Evolutionary conservation across 768 basidiomycete species (phyloP), one percentile per base, ranked within the genome.

Genomic region (Xerocomellus chrysenteron): DNA sequence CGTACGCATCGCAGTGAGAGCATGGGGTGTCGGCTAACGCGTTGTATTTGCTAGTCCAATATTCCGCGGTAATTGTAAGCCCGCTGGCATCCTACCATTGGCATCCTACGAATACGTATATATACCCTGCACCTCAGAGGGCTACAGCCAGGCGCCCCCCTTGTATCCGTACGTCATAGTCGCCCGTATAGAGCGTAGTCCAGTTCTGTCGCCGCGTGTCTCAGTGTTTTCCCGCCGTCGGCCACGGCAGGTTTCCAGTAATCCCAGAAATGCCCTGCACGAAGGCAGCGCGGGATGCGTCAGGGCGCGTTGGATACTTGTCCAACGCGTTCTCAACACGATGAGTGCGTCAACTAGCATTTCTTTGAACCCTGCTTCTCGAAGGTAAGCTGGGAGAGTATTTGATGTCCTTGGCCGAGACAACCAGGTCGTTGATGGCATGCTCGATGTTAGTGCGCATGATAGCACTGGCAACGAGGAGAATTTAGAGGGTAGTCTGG

Each of bases 391-490:
- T 24, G 41, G 51, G n/a, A 64, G 30, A 30, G 44, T 41, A 40
- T 64, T 54, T 14, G 16, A 55, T 44, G 16, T 55, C 48, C 43
- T 53, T 43, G 13, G 54, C 36, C 6, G 49, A 56, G 40, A 41
- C 17, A 40, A 64, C 36, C 19, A 64, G 52, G 2, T 47, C 21
- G 21, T 53, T 50, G 50, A 61, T 47, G 37, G 58, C 59, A 40
- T 39, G 52, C 21, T 57, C 55, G 19, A 64, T 57, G 49, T 50
- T 64, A 33, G 62, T 54, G 24, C 47, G 52, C 61, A 62, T 62
- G 37, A 40, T 50, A 14, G 26, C 21, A 28, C 9, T 45, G n/a
- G n/a, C 5, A 41, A 39, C 37, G 21, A 14, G 37, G 33, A 41
- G 14, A 19, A 17, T 10, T 35, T 26, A 32, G 41, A 44, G 52